Evolutionary conservation across 352 stramenopile genomes (phyloP).

Genomic region (Phytopythium litorale): DNA sequence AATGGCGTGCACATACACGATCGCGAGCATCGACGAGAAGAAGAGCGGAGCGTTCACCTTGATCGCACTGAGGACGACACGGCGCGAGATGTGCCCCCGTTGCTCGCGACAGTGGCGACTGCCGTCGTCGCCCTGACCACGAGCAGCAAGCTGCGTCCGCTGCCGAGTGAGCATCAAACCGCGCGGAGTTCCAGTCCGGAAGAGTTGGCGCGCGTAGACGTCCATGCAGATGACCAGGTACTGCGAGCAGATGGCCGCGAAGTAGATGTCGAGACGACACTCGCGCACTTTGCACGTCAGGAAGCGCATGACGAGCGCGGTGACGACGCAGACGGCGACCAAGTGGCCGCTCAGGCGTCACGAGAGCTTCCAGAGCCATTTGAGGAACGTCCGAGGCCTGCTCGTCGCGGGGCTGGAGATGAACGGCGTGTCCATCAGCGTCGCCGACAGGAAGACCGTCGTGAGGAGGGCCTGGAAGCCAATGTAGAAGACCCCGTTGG

Average conservation of each 20-base stretch:
- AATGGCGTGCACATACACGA: conserved; percentile 13
- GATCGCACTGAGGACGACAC: not conserved
- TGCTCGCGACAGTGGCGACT: not conserved
- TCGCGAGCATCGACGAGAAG: conserved; percentile 5
- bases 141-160: not conserved
- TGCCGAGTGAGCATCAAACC: not conserved
- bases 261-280: conserved; percentile 14
- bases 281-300: not conserved
- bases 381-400: not conserved
- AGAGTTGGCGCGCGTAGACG: conserved; percentile 9
- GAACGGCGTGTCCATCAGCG: not conserved
- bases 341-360: not conserved
- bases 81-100: not conserved
- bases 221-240: conserved; percentile 12
- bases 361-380: not conserved
- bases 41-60: conserved; percentile 6
- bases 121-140: not conserved
- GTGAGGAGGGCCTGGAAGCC: not conserved
- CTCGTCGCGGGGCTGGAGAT: not conserved
- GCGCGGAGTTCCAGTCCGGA: conserved; percentile 8
- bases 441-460: not conserved
- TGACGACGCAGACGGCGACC: not conserved
- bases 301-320: not conserved
- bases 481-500: not conserved
- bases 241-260: conserved; percentile 12